A percentile compares a stretch with the other conserved stretches of the same genome.
Conservation (phyloP, 2,329 filamentous ascomycete genomes). For the Epichloe brachyelytri region DNA sequence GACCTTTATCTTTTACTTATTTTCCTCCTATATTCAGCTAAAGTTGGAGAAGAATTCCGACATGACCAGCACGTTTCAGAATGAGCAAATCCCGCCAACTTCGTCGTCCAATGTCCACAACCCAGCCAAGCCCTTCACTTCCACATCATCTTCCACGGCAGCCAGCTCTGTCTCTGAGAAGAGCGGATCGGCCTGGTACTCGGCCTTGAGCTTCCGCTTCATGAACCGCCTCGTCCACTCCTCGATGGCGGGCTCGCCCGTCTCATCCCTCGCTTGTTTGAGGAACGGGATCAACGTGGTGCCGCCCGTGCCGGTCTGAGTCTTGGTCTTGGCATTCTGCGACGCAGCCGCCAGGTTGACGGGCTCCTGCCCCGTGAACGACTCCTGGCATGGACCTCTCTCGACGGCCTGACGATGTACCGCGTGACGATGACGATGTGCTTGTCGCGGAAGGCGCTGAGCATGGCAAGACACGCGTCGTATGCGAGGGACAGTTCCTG, state of each 20-base stretch:
- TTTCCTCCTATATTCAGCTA: too few species aligned
- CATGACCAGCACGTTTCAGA: constrained; percentile 17
- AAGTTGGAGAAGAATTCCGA: background rate
- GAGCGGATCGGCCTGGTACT: constrained; percentile 44
- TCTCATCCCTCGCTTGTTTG: constrained; percentile 94
- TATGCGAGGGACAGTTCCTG: constrained; percentile 64
- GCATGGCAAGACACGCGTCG: constrained; percentile 71
- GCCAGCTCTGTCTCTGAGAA: constrained; percentile 36
- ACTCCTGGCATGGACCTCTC: constrained; percentile 54
- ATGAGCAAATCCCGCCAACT: constrained; percentile 50
- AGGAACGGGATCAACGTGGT: constrained; percentile 91
- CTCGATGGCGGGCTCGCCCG: constrained; percentile 75
- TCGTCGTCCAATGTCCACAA: constrained; percentile 82
- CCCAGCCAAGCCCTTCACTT: constrained; percentile 59
- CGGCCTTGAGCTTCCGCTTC: constrained; percentile 35
- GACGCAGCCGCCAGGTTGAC: constrained; percentile 53
- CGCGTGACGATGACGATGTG: constrained; percentile 94
- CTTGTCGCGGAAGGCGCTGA: constrained; percentile 66
- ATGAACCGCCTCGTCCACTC: constrained; percentile 47
- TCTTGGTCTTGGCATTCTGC: constrained; percentile 35
- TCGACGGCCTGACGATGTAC: constrained; percentile 84
- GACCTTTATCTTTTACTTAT: too few species aligned
- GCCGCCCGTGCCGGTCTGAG: constrained; percentile 79
- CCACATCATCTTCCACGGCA: constrained; percentile 29
- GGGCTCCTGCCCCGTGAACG: constrained; percentile 41